Evolutionary conservation across 805 yeast genomes (phyloP).

Genomic region (Jamesozyma gamospora): DNA sequence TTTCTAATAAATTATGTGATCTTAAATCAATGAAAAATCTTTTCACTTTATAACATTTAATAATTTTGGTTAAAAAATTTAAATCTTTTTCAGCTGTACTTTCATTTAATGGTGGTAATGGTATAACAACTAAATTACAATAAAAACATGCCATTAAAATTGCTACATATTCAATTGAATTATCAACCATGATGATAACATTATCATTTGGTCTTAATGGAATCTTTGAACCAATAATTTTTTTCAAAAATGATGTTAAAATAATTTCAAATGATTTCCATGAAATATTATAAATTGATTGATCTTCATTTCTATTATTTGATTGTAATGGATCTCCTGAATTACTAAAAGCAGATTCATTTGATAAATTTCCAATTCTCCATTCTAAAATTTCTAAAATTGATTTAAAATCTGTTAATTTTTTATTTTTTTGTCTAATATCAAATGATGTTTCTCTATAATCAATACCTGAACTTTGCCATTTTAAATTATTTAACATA

Average conservation of each 20-base stretch:
- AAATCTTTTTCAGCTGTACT: slow-evolving; percentile 64
- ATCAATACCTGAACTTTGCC: slow-evolving; percentile 77
- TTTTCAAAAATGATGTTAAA: slow-evolving; percentile 63
- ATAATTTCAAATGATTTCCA: slow-evolving; percentile 80
- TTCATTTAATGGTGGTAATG: slow-evolving; percentile 65
- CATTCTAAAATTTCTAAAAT: slow-evolving; percentile 69
- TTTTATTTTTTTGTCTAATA: slow-evolving; percentile 56
- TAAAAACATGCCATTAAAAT: slow-evolving; percentile 80
- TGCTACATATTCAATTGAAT: slow-evolving; percentile 76
- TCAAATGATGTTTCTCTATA: slow-evolving; percentile 68
- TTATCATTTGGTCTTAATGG: slow-evolving; percentile 56
- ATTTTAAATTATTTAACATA: slow-evolving; percentile 8
- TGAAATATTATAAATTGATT: slow-evolving; percentile 43
- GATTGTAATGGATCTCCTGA: slow-evolving; percentile 27
- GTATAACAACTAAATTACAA: slow-evolving; percentile 54
- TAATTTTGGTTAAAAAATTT: slow-evolving; percentile 50
- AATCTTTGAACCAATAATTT: slow-evolving; percentile 57
- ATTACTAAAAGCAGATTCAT: slow-evolving; percentile 61
- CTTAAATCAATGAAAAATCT: slow-evolving; percentile 64
- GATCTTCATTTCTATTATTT: slow-evolving; percentile 23
- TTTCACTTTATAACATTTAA: slow-evolving; percentile 60
- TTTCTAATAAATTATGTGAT: slow-evolving; percentile 14
- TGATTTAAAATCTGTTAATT: slow-evolving; percentile 59
- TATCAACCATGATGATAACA: slow-evolving; percentile 74
- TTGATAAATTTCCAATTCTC: slow-evolving; percentile 65